Evolutionary conservation across 73 alveolate genomes (phyloP), one percentile per base, ranked within the genome.

Genomic region (Paramecium sonneborni): DNA sequence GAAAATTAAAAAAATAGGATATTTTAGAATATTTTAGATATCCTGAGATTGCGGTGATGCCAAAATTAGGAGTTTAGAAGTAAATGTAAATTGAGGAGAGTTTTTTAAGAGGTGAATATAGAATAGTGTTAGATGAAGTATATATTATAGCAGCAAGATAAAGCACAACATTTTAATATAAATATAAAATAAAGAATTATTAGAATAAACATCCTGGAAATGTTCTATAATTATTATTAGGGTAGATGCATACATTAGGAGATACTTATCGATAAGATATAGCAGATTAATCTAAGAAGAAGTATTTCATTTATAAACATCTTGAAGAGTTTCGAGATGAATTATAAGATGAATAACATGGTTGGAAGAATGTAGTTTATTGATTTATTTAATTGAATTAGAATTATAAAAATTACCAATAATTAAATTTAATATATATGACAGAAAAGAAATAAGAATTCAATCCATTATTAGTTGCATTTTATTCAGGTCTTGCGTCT

Each of bases 401-500:
- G 20, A 34, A 72, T 70, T 0, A 48, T 48, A 48, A 48, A 48
- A 70, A 32, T 72, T 35, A 72, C 86, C 86, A 72, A 69, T 35
- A 79, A 39, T 46, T 30, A 79, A 79, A 79, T 38, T 79, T 79
- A 41, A 43, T 79, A 79, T 18, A 52, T 20, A 79, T 79, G 90
- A 23, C 90, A 26, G 74, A 79, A 79, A 18, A 79, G 55, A 7
- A n/a, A 79, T 9, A 79, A 44, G 10, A 38, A 12, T 79, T 79
- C 72, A 79, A 79, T 43, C 90, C 90, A 5, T 79, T 39, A 5
- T 44, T 79, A 58, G 48, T 88, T 28, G 94, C 94, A 14, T 56
- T 72, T 34, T 88, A 41, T 46, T 69, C 91, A 21, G 87, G 94
- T 26, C 57, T 88, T 38, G 94, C 91, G 12, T 88, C 85, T 70